Percentiles rank a stretch among this genome's conserved stretches.
Conservation (phyloP, 2,329 filamentous ascomycete genomes). For the Aphanocladium album region DNA sequence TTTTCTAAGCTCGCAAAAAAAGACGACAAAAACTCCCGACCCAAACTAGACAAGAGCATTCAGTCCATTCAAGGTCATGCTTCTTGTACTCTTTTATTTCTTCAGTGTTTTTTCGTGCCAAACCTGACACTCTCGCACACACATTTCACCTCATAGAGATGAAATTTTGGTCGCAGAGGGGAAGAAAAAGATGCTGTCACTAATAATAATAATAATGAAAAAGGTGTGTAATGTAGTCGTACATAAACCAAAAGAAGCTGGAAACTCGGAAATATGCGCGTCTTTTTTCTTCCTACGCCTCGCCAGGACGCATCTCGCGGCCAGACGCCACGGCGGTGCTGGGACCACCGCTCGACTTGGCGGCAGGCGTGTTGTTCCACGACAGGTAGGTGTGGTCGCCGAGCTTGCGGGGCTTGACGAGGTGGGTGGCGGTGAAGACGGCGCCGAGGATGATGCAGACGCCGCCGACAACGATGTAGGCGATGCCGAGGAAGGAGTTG, state of each 20-base stretch:
- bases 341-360: constrained; percentile 34
- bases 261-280: no score
- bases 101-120: neutral
- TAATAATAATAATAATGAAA: neutral
- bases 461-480: constrained; percentile 89
- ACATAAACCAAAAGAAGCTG: neutral
- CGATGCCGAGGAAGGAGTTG: constrained; percentile 94
- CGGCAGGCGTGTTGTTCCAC: constrained; percentile 69
- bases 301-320: constrained; percentile 47
- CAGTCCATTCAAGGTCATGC: neutral
- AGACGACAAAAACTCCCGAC: neutral
- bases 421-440: constrained; percentile 83
- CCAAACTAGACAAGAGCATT: neutral
- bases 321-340: constrained; percentile 46
- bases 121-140: no score
- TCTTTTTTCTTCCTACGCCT: constrained; percentile 28
- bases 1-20: neutral
- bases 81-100: neutral
- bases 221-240: neutral
- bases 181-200: neutral
- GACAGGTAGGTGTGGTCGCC: constrained; percentile 96
- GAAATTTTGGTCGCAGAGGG: no score
- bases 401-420: constrained; percentile 93
- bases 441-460: constrained; percentile 85
- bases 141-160: no score